Evolutionary conservation across 768 basidiomycete species (phyloP).

Genomic region (Mrakia gelida): DNA sequence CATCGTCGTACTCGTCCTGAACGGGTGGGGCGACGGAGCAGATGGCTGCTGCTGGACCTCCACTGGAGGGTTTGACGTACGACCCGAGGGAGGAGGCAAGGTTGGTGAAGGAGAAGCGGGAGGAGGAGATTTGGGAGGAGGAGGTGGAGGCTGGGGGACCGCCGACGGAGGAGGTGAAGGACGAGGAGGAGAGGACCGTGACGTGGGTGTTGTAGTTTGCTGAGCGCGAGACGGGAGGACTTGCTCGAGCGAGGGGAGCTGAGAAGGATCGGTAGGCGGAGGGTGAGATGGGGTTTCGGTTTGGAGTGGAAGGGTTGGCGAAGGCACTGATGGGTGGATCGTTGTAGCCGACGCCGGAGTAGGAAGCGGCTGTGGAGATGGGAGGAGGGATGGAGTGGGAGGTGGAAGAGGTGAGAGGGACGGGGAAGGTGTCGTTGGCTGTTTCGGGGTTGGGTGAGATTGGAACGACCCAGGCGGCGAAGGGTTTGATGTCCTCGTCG

Average conservation of each 20-base stretch:
- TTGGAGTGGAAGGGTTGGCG: not conserved
- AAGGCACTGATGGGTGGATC: constrained; percentile 22
- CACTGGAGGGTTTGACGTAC: constrained; percentile 22
- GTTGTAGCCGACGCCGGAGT: constrained; percentile 21
- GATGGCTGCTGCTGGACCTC: constrained; percentile 16
- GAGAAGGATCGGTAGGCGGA: not conserved
- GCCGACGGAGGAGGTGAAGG: not conserved
- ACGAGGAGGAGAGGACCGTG: constrained; percentile 13
- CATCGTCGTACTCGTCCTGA: constrained; percentile 7
- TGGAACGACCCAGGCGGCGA: constrained; percentile 31
- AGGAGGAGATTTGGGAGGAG: constrained; percentile 14
- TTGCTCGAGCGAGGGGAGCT: not conserved
- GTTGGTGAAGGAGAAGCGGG: constrained; percentile 29
- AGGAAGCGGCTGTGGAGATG: constrained; percentile 16
- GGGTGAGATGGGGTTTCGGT: not conserved
- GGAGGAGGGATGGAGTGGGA: not conserved
- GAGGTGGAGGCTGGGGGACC: not conserved
- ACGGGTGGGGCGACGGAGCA: constrained; percentile 25
- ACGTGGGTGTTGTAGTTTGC: constrained; percentile 24
- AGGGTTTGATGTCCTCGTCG: constrained; percentile 32
- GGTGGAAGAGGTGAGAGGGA: not conserved
- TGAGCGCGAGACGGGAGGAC: constrained; percentile 31
- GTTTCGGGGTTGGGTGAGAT: constrained; percentile 11
- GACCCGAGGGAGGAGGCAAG: constrained; percentile 25
- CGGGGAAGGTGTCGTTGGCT: constrained; percentile 4